Conservation (phyloP, 306 rosid species). For the Quercus cerris region DNA sequence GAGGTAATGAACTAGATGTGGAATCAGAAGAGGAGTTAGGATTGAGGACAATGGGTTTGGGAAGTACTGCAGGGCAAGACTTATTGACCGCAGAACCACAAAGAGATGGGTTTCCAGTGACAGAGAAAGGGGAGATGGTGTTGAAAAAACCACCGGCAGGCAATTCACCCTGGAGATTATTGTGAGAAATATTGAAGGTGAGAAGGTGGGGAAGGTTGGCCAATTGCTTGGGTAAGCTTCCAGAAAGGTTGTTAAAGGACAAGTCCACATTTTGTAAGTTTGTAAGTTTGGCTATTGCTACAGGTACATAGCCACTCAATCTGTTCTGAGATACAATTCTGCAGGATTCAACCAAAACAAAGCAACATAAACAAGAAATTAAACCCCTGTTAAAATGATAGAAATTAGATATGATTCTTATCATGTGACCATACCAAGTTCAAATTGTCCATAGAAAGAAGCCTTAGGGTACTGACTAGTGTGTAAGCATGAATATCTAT, state of each 20-base stretch:
- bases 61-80: conserved; percentile 82
- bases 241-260: conserved; percentile 69
- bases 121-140: conserved; percentile 73
- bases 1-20: conserved; percentile 42
- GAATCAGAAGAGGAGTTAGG: conserved; percentile 79
- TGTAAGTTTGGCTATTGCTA: conserved; percentile 65
- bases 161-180: conserved; percentile 87
- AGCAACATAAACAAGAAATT: neutral
- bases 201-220: conserved; percentile 81
- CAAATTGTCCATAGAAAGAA: neutral
- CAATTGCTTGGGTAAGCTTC: conserved; percentile 81
- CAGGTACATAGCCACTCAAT: conserved; percentile 67
- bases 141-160: conserved; percentile 92
- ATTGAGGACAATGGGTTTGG: conserved; percentile 94
- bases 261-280: conserved; percentile 72
- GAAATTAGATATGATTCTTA: neutral
- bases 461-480: too few relatives aligned
- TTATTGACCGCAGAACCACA: conserved; percentile 86
- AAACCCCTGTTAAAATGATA: neutral
- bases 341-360: conserved; percentile 24
- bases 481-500: neutral
- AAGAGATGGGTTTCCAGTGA: conserved; percentile 78
- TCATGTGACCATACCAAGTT: neutral
- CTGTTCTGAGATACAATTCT: conserved; percentile 70
- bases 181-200: conserved; percentile 85